Percentiles rank a stretch among this genome's conserved stretches.
phyloP scores from a whole-genome alignment of 2,329 filamentous ascomycete species.

The Neoarthrinium moseri region DNA sequence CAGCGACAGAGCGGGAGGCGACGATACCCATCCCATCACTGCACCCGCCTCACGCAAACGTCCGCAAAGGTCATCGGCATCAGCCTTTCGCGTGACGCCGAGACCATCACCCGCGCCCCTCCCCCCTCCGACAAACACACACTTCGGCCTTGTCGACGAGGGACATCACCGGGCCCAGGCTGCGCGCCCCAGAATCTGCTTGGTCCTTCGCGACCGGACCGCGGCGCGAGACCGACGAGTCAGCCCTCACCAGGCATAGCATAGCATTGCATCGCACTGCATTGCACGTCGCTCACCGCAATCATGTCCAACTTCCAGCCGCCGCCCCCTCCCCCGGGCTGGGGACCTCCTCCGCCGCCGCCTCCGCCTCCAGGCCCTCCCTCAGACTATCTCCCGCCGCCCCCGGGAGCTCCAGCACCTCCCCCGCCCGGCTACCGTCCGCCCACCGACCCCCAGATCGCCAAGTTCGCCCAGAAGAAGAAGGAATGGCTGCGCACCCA shows the following conservation, averaged over 20 bases:
- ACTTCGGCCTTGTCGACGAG: no score
- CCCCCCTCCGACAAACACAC: constrained; percentile 9
- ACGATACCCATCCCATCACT: constrained; percentile 6
- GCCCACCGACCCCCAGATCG: constrained; percentile 76
- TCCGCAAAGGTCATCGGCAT: constrained; percentile 8
- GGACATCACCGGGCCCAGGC: constrained; percentile 12
- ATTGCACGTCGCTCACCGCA: not conserved
- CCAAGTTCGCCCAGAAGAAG: constrained; percentile 98
- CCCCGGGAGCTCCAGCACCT: constrained; percentile 60
- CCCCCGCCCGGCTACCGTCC: constrained; percentile 85
- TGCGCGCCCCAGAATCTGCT: constrained; percentile 19
- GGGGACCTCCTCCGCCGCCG: constrained; percentile 45
- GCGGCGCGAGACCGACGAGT: constrained; percentile 29
- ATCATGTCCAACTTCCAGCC: constrained; percentile 51
- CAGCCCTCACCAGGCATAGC: constrained; percentile 1
- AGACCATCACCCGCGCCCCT: constrained; percentile 14
- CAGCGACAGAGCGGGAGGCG: not conserved
- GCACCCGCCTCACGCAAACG: constrained; percentile 3
- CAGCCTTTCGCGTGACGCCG: constrained; percentile 6
- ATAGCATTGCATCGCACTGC: no score
- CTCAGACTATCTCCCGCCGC: constrained; percentile 55
- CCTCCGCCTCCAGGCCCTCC: constrained; percentile 58
- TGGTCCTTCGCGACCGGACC: constrained; percentile 25
- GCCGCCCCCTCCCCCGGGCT: constrained; percentile 58
- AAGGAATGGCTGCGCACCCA: constrained; percentile 95